Conservation (phyloP, 129 eudicot species). For the Flaveria sonorensis region DNA sequence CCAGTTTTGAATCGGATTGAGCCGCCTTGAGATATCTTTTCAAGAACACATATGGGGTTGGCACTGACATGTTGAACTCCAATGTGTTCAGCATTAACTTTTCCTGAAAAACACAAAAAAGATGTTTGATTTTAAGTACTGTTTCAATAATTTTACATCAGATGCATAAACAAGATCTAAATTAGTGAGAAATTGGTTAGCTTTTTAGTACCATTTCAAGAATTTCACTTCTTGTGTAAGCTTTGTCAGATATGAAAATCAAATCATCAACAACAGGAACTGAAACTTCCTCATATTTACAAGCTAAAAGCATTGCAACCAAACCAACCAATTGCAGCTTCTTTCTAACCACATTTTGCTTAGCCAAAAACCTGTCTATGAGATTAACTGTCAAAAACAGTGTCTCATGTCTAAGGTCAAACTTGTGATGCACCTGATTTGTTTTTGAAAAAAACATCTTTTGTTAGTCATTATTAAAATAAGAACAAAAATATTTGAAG, state of each 20-base stretch:
- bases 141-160: not conserved
- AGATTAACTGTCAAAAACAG: slow-evolving; percentile 79
- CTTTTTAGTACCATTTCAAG: slow-evolving; percentile 76
- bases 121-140: not conserved
- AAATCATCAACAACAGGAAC: slow-evolving; percentile 88
- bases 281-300: slow-evolving; percentile 92
- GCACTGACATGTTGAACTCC: slow-evolving; percentile 87
- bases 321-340: slow-evolving; percentile 90
- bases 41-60: slow-evolving; percentile 86
- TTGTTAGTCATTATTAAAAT: not conserved
- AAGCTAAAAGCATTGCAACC: slow-evolving; percentile 86
- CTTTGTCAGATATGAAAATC: slow-evolving; percentile 83
- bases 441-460: slow-evolving; percentile 3
- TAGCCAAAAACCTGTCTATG: slow-evolving; percentile 77
- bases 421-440: slow-evolving; percentile 86
- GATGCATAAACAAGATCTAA: slow-evolving; percentile 20
- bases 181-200: not conserved
- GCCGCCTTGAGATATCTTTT: slow-evolving; percentile 91
- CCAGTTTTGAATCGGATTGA: slow-evolving; percentile 70
- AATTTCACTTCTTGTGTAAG: slow-evolving; percentile 73
- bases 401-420: slow-evolving; percentile 83
- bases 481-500: not conserved
- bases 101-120: slow-evolving; percentile 52
- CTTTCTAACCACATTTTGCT: slow-evolving; percentile 64
- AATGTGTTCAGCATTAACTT: slow-evolving; percentile 78